phyloP scores from a whole-genome alignment of 352 stramenopile genomes.

The Detonula confervacea region DNA sequence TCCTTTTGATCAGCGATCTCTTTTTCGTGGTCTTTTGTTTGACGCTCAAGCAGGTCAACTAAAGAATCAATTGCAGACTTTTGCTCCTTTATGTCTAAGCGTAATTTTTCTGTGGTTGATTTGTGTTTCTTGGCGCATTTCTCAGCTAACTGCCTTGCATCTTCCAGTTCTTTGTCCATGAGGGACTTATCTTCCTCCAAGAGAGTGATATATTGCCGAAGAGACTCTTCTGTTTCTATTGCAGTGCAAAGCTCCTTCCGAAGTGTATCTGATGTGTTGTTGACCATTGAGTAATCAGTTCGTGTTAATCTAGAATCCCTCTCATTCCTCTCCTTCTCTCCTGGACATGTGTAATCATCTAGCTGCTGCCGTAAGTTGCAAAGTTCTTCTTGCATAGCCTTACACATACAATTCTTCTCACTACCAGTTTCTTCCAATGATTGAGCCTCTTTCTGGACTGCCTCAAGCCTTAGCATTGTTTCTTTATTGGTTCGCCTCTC shows the following conservation, averaged over 20 bases:
- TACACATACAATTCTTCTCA: conserved; percentile 11
- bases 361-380: conserved; percentile 1
- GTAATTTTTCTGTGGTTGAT: neutral
- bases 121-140: neutral
- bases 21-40: conserved; percentile 19
- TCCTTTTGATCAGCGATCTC: conserved; percentile 1
- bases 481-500: conserved; percentile 11
- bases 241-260: conserved; percentile 24
- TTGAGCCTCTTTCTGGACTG: no score
- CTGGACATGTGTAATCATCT: conserved; percentile 5
- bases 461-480: conserved; percentile 8
- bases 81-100: conserved; percentile 30
- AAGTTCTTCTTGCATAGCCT: conserved; percentile 8
- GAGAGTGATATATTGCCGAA: conserved; percentile 35
- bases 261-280: conserved; percentile 6
- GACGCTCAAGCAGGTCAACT: conserved; percentile 37
- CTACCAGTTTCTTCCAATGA: no score
- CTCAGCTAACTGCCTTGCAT: conserved; percentile 18
- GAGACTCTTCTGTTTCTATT: conserved; percentile 36
- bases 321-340: conserved; percentile 6
- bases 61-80: conserved; percentile 41
- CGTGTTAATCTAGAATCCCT: conserved; percentile 2
- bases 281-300: neutral
- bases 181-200: conserved; percentile 43
- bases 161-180: conserved; percentile 36